Base-by-base conservation (phyloP, 441 rosid species). In the Gossypium gossypioides region DNA sequence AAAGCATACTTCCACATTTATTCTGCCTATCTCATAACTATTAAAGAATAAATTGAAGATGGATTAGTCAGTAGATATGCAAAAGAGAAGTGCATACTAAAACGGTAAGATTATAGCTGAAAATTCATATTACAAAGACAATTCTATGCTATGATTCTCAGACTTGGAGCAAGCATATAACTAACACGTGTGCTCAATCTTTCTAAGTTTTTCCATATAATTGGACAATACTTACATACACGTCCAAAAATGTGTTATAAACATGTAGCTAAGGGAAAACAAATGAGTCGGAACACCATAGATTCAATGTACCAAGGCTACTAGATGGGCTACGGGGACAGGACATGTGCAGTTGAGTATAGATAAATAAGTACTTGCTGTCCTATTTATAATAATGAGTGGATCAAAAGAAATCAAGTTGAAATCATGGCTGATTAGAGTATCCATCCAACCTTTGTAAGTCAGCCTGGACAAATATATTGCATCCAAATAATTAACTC, bases 361-460 rank as follows among this genome's bases (percentile, higher is more conserved):
- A 37, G 42, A 37, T 37, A 37, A 37, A 37, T 0, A 61, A 32
- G 66, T 15, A 7, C 7, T 7, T 2, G 0, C 22, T 15, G 18
- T 61, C 66, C 24, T 50, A 32, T 61, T 29, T 27, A 59, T 27
- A 59, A 59, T 27, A 15, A 27, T 29, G 7, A 16, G 7, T 6
- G 42, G 12, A 29, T 57, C 44, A 32, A 60, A 15, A 60, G 66
- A 60, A 32, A 60, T 32, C 44, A 60, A 60, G 46, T 32, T 32
- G 22, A 60, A 60, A 29, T 27, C 64, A 29, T 60, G 66, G 66
- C 46, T 61, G n/a, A 61, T 15, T 32, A 61, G 34, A 61, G 66
- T 22, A 56, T 10, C 13, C 61, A 56, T 56, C 61, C 61, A 56
- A 22, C n/a, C 27, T 22, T 4, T 1, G 32, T 56, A 56, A 37